Evolutionary conservation across 1,284 basidiomycete genomes (phyloP), one percentile per base, ranked within the genome.

Genomic region (Ganoderma meredithae): DNA sequence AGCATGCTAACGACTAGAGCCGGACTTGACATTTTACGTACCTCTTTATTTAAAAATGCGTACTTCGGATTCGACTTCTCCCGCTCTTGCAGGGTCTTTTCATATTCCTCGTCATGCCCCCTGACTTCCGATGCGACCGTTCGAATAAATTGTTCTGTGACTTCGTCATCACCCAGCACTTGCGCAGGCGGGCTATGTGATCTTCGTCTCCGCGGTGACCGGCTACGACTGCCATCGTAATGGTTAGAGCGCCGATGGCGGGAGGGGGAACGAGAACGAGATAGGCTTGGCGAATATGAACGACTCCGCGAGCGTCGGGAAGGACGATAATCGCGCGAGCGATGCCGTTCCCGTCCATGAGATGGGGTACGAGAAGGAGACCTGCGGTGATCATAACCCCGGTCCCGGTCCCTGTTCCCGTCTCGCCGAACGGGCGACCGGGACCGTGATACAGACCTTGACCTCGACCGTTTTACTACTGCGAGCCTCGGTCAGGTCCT

Each of bases 21-120:
- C n/a, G 17, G 36, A 31, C 27, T 25, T 9, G 22, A 17, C 12
- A 47, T 41, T 43, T 53, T 39, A 78, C 91, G 78, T 76, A 94
- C 94, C 78, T 86, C 84, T 53, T 86, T 84, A 64, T 91, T 85
- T 65, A 98, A 79, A 79, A 99, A 99, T 1, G 84, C 83, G 76
- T 94, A 99, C 77, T 92, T 93, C 0, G 90, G 84, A 76, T 98
- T 98, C 60, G 86, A 84, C 71, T 83, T 86, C 79, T 98, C 96
- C 67, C 90, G 87, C 67, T 93, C 91, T 68, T 86, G 84, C 67
- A 99, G 81, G 53, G 86, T 87, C 47, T 89, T 85, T 76, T 96
- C 95, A 71, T 95, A 97, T 66, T 85, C 87, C 7, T 82, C 80
- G 13, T 93, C 97, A 76, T 97, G 93, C 0, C 93, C 90, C 70